Conservation (phyloP, 495 filamentous ascomycete species). For the Cryomyces minteri region DNA sequence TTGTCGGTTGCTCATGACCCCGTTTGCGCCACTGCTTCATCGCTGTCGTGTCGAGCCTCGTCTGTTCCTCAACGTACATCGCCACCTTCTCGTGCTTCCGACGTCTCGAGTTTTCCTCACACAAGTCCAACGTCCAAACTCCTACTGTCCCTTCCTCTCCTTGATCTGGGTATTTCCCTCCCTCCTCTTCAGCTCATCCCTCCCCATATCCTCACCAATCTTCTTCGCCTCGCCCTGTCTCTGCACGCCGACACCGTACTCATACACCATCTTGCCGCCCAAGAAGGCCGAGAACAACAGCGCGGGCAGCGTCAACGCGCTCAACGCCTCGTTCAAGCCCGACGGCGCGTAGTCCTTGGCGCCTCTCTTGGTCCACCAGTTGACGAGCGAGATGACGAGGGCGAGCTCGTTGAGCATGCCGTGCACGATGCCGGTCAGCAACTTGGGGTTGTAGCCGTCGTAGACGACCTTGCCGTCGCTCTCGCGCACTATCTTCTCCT, state of each 20-base stretch:
- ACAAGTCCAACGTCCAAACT: no score
- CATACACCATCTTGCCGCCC: constrained; percentile 9
- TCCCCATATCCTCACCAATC: not conserved
- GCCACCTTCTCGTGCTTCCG: no score
- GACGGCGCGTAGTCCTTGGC: not conserved
- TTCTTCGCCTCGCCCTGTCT: constrained; percentile 7
- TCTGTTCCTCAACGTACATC: no score
- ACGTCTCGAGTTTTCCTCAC: no score
- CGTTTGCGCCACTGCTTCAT: no score
- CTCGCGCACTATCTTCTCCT: not conserved
- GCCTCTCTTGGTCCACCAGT: constrained; percentile 5
- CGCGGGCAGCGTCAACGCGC: not conserved
- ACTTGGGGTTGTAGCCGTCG: constrained; percentile 5
- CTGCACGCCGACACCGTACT: constrained; percentile 11
- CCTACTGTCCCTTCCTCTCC: not conserved
- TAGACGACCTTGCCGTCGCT: constrained; percentile 4
- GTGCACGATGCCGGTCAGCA: constrained; percentile 8
- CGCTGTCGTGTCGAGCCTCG: no score
- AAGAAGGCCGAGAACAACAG: constrained; percentile 5
- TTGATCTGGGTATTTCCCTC: not conserved
- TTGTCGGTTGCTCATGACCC: no score
- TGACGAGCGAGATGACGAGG: constrained; percentile 1
- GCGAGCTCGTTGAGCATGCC: constrained; percentile 9
- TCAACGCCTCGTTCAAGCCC: not conserved
- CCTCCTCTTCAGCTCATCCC: not conserved